These are phyloP conservation scores for Biscogniauxia mediterranea DNA, from an alignment of 2,329 filamentous ascomycete genomes.

Conservation along the genomic window DNA sequence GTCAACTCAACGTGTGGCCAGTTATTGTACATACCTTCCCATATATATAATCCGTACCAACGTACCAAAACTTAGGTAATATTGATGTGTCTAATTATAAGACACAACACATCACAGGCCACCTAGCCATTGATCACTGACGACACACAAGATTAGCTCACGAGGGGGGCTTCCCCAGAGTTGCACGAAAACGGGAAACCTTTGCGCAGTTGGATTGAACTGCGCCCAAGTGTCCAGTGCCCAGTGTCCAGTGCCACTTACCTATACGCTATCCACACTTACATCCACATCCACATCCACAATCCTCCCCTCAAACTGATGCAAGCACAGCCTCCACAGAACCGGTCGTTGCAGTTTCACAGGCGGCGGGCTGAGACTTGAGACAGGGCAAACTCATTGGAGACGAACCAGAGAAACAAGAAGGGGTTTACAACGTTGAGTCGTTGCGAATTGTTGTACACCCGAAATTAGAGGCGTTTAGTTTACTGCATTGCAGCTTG, in stretches of 20 bases:
- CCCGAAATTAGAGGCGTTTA: background rate
- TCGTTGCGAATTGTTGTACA: background rate
- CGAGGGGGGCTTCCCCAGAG: background rate
- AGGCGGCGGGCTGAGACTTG: background rate
- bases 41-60: too few species aligned
- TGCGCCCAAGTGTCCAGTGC: too few species aligned
- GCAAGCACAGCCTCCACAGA: constrained; percentile 10
- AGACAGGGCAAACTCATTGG: background rate
- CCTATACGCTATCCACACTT: too few species aligned
- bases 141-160: background rate
- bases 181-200: background rate
- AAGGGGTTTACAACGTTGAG: background rate
- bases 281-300: too few species aligned
- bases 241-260: too few species aligned
- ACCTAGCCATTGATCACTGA: background rate
- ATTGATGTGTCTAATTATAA: background rate
- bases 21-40: too few species aligned
- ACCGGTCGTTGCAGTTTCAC: constrained; percentile 5
- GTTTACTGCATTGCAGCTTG: background rate
- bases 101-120: background rate
- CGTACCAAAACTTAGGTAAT: too few species aligned
- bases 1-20: too few species aligned
- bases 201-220: background rate
- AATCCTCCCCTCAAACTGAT: background rate
- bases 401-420: background rate